phyloP scores from a whole-genome alignment of 164 flowering plant species.

The Kingdonia uniflora region DNA sequence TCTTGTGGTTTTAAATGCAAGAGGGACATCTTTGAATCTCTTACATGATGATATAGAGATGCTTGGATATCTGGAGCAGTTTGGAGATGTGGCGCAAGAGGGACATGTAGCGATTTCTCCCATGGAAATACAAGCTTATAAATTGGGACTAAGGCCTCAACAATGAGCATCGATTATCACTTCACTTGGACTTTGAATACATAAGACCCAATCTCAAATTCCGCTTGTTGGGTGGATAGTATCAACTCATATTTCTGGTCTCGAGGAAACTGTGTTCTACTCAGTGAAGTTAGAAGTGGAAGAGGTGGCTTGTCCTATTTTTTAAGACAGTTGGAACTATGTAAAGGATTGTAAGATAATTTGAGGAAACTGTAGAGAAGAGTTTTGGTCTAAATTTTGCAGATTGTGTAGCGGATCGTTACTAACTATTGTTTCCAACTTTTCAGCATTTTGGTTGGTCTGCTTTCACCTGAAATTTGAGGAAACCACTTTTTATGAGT shows the following conservation, averaged over 20 bases:
- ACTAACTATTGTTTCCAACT: background rate
- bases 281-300: no score
- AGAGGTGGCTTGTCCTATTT: no score
- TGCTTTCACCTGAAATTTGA: conserved; percentile 1
- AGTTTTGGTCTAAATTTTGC: no score
- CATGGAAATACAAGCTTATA: conserved; percentile 96
- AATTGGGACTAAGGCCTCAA: conserved; percentile 55
- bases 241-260: background rate
- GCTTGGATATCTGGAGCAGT: conserved; percentile 65
- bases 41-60: conserved; percentile 70
- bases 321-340: no score
- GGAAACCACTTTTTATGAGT: no score
- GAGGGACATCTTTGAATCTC: conserved; percentile 76
- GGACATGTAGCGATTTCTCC: conserved; percentile 69
- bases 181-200: background rate
- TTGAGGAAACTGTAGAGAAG: no score
- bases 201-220: background rate
- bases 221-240: background rate
- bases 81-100: conserved; percentile 51
- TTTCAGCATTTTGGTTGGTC: background rate
- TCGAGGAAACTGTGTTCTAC: no score
- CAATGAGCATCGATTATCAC: conserved; percentile 12
- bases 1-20: conserved; percentile 50
- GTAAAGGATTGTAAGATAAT: no score
- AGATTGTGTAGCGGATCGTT: no score